Evolutionary conservation across 768 basidiomycete species (phyloP), one percentile per base, ranked within the genome.

Genomic region (Exsudoporus frostii): DNA sequence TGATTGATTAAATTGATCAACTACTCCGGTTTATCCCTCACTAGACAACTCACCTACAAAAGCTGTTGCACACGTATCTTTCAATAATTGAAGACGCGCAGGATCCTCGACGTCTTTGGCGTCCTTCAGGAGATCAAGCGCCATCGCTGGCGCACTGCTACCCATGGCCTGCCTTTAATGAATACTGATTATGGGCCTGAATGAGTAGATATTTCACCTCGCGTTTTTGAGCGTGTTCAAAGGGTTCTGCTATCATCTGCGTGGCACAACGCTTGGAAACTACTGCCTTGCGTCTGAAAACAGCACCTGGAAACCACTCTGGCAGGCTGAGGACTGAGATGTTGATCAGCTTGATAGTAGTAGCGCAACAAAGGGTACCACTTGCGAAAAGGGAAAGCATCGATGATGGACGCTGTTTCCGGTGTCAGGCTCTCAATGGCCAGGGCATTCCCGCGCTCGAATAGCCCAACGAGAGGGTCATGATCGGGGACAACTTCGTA

Each of bases 381-480:
- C 64, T 54, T 36, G 45, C 66, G 8, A 19, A 66, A 68, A 19
- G 65, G 58, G 32, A 68, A 68, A 11, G 58, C 50, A 1, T 40
- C 64, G 11, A 63, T 13, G 19, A 62, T 20, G 9, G 51, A 51
- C 30, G 60, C 47, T 5, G 15, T 8, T 25, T 62, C 63, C 6
- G 60, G 63, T n/a, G 54, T 56, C 7, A 63, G 29, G 7, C 32
- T 27, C 41, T 45, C 53, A 33, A 67, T 14, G 1, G 60, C 52
- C 14, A 66, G n/a, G 11, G 25, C 3, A 4, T 68, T 37, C 5
- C 73, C 73, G 15, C 64, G 60, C 38, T 76, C 71, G 6, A 75
- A 70, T 6, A 76, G 55, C 10, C 69, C 54, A 14, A 78, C 68
- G 51, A 74, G 71, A 32, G 64, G 62, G 46, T 77, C 76, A 1